Percentiles rank a stretch among this genome's conserved stretches.
Conservation (phyloP, 2,329 filamentous ascomycete genomes). For the Xylariaceae sp. region DNA sequence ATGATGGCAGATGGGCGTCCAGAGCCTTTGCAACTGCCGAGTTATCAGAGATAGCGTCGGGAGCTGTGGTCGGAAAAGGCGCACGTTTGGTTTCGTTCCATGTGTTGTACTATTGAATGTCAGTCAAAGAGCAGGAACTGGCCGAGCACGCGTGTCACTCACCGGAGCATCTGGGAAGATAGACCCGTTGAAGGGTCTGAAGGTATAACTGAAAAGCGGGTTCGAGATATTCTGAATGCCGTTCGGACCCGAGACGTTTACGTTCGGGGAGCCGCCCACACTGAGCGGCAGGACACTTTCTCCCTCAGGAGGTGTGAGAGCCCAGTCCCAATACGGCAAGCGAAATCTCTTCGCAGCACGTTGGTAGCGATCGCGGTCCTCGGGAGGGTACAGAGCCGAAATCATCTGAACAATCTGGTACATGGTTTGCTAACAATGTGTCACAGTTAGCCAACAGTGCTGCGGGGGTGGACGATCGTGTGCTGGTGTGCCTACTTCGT, state of each 20-base stretch:
- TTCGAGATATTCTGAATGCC: conserved; percentile 57
- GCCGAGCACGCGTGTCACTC: conserved; percentile 29
- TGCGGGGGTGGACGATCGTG: background rate
- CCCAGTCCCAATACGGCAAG: conserved; percentile 62
- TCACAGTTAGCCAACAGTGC: background rate
- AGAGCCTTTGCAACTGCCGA: conserved; percentile 51
- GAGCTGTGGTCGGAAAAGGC: conserved; percentile 40
- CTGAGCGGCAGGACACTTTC: conserved; percentile 48
- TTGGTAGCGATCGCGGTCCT: conserved; percentile 48
- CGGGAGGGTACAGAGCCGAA: conserved; percentile 37
- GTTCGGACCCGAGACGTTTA: conserved; percentile 55
- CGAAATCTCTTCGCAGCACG: conserved; percentile 50
- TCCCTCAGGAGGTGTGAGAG: conserved; percentile 45
- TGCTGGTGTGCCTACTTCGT: conserved; percentile 44
- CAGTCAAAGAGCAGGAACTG: too few species aligned
- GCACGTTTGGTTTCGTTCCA: conserved; percentile 62
- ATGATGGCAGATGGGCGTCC: conserved; percentile 50
- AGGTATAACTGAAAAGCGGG: conserved; percentile 59
- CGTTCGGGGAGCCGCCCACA: conserved; percentile 40
- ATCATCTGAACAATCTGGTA: conserved; percentile 34
- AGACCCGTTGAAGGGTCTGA: conserved; percentile 56
- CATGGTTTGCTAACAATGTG: conserved; percentile 38
- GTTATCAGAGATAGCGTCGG: conserved; percentile 56
- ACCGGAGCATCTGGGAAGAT: conserved; percentile 62
- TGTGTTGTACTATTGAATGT: conserved; percentile 47